Percentiles rank a stretch among this genome's conserved stretches.
phyloP scores from a whole-genome alignment of 176 grass and related monocot genomes.

The Panicum miliaceum region DNA sequence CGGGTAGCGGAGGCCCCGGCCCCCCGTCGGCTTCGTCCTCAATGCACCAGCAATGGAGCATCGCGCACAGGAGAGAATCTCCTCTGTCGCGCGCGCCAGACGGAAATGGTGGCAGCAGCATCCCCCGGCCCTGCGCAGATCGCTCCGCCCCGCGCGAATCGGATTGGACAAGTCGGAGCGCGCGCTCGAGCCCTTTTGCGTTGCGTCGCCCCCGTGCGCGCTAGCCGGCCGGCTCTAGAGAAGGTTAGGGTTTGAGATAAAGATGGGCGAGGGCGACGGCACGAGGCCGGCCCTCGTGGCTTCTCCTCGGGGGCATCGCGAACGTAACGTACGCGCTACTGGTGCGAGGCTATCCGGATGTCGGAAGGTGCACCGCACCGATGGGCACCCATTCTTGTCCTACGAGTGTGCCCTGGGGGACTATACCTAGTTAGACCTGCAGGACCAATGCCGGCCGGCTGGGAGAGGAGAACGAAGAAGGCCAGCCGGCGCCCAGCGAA shows the following conservation, averaged over 20 bases:
- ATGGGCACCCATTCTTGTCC: neutral
- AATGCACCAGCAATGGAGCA: too few species aligned
- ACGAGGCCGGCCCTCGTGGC: neutral
- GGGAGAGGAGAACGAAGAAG: neutral
- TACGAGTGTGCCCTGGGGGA: neutral
- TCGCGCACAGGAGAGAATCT: neutral
- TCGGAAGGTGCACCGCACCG: neutral
- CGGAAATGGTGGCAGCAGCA: neutral
- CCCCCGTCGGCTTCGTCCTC: neutral
- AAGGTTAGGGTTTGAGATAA: neutral
- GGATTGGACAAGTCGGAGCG: neutral
- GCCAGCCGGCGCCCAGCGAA: neutral
- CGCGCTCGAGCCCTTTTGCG: neutral
- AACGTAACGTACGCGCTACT: neutral
- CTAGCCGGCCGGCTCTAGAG: neutral
- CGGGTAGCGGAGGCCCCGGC: neutral
- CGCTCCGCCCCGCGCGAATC: constrained; percentile 1
- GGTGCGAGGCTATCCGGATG: neutral
- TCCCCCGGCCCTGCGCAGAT: neutral
- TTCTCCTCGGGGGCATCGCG: constrained; percentile 2
- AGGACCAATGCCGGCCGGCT: neutral
- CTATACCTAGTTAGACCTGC: neutral
- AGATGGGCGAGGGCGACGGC: neutral
- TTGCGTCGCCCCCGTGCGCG: neutral
- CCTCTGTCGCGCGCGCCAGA: neutral